Evolutionary conservation across 2,329 filamentous ascomycete genomes (phyloP).

Genomic region (Monilinia aucupariae): DNA sequence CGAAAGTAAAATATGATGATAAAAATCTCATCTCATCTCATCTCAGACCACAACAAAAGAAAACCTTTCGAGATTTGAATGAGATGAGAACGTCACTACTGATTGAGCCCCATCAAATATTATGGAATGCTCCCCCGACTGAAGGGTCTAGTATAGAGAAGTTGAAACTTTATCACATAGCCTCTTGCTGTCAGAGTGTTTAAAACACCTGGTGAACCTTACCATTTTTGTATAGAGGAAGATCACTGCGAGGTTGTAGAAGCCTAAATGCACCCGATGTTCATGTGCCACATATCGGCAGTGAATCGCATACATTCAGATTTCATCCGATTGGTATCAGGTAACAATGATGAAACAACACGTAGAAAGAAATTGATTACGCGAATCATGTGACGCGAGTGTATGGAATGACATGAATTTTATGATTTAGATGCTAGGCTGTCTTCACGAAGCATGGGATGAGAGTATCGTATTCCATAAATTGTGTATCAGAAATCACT

Average conservation of each 20-base stretch:
- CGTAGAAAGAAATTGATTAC: too few relatives aligned
- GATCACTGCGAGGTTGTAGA: neutral
- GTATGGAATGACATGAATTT: neutral
- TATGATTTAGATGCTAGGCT: neutral
- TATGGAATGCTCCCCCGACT: too few relatives aligned
- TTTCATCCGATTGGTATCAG: neutral
- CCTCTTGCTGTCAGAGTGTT: too few relatives aligned
- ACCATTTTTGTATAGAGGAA: neutral
- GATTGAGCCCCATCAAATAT: too few relatives aligned
- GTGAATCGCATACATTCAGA: neutral
- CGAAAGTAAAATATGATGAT: too few relatives aligned
- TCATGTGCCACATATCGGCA: neutral
- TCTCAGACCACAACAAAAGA: too few relatives aligned
- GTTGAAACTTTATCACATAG: too few relatives aligned
- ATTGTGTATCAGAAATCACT: neutral
- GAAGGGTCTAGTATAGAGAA: too few relatives aligned
- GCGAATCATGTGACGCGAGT: neutral
- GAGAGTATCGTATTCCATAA: neutral
- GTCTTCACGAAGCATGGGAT: neutral
- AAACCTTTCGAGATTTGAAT: too few relatives aligned
- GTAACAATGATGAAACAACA: neutral
- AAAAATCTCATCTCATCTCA: too few relatives aligned
- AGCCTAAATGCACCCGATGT: neutral
- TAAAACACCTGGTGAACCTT: too few relatives aligned
- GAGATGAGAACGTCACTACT: too few relatives aligned